Evolutionary conservation across 164 flowering plant genomes (phyloP).

Genomic region (Cinnamomum micranthum): DNA sequence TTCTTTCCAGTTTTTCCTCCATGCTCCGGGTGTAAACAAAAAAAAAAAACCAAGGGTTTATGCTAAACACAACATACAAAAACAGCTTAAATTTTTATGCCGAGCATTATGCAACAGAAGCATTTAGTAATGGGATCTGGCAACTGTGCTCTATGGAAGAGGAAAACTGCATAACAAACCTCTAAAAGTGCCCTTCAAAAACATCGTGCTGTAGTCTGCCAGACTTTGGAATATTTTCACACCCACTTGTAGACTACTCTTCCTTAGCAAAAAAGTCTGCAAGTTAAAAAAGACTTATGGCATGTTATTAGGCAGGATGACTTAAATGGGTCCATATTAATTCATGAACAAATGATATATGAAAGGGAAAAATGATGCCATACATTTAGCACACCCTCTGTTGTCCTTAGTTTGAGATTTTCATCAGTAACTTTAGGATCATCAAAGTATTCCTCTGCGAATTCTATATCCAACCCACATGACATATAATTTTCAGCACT

Average conservation of each 20-base stretch:
- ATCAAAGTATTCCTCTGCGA: conserved; percentile 32
- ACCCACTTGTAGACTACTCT: conserved; percentile 43
- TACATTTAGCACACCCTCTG: conserved; percentile 38
- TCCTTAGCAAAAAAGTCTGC: conserved; percentile 49
- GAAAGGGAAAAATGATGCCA: conserved; percentile 7
- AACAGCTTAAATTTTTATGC: neutral
- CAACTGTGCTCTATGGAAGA: neutral
- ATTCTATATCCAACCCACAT: conserved; percentile 34
- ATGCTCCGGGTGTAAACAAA: too few relatives aligned
- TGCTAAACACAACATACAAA: neutral
- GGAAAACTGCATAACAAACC: conserved; percentile 27
- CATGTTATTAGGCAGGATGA: neutral
- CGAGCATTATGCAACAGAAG: neutral
- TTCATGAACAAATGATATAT: neutral
- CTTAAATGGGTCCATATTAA: neutral
- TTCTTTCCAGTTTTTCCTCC: too few relatives aligned
- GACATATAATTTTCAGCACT: conserved; percentile 28
- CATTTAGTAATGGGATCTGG: neutral
- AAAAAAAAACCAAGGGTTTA: too few relatives aligned
- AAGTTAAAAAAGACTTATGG: conserved; percentile 15
- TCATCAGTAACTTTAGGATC: conserved; percentile 22
- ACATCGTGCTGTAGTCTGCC: conserved; percentile 26
- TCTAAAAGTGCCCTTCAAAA: conserved; percentile 35
- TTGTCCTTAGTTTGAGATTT: conserved; percentile 22
- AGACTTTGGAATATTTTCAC: conserved; percentile 38